phyloP scores from a whole-genome alignment of 495 filamentous ascomycete species.

The Aspergillus avenaceus region DNA sequence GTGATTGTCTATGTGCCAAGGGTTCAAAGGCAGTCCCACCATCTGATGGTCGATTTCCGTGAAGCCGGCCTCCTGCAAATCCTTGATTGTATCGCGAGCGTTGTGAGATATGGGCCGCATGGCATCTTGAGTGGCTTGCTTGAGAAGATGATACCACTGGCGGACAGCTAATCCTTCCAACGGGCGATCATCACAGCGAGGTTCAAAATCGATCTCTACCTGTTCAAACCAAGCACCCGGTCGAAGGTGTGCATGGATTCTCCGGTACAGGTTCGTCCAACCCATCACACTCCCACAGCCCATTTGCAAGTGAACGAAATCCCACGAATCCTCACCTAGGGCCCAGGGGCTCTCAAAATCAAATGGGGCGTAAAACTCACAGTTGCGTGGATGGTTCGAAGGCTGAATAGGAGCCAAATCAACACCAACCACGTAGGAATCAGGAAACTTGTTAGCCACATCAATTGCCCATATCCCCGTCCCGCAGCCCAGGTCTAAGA shows the following conservation, averaged over 20 bases:
- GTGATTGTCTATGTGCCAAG: conserved; percentile 69
- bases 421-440: conserved; percentile 64
- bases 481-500: conserved; percentile 82
- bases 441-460: conserved; percentile 64
- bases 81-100: conserved; percentile 52
- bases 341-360: conserved; percentile 84
- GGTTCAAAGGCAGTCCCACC: conserved; percentile 70
- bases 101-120: conserved; percentile 66
- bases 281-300: conserved; percentile 74
- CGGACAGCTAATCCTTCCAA: conserved; percentile 47
- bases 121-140: conserved; percentile 62
- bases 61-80: conserved; percentile 72
- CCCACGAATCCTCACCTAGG: conserved; percentile 70
- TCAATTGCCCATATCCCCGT: conserved; percentile 92
- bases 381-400: conserved; percentile 65
- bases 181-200: conserved; percentile 71
- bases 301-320: conserved; percentile 81
- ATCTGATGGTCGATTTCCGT: conserved; percentile 73
- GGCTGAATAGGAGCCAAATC: conserved; percentile 84
- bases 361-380: conserved; percentile 57
- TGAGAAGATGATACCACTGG: conserved; percentile 67
- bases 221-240: conserved; percentile 84
- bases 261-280: conserved; percentile 73
- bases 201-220: conserved; percentile 83
- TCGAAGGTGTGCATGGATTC: conserved; percentile 72